phyloP scores from a whole-genome alignment of 768 basidiomycete genomes.

The Amanita phalloides region DNA sequence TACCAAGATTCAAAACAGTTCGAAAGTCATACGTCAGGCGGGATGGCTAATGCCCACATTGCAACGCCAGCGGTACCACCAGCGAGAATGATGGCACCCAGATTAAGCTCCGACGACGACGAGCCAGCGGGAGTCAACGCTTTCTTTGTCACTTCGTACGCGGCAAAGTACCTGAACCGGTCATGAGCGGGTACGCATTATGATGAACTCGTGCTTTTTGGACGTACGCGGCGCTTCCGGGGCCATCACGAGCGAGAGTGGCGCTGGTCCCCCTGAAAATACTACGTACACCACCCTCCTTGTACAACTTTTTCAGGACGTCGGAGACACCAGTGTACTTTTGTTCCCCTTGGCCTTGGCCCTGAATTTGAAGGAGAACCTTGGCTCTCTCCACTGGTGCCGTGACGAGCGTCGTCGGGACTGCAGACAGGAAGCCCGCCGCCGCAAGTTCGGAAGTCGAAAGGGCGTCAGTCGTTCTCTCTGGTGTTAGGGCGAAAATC shows the following conservation, averaged over 20 bases:
- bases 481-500: slow-evolving; percentile 71
- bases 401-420: slow-evolving; percentile 87
- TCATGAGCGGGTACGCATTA: not conserved
- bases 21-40: slow-evolving; percentile 65
- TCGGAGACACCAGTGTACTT: slow-evolving; percentile 89
- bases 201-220: too few relatives aligned
- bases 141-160: slow-evolving; percentile 92
- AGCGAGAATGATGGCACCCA: slow-evolving; percentile 80
- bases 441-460: slow-evolving; percentile 74
- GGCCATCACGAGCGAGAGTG: slow-evolving; percentile 92
- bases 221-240: slow-evolving; percentile 90
- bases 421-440: slow-evolving; percentile 90
- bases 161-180: slow-evolving; percentile 76
- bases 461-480: slow-evolving; percentile 51
- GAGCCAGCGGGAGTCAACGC: slow-evolving; percentile 71
- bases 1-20: slow-evolving; percentile 9
- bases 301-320: slow-evolving; percentile 84
- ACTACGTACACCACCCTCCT: slow-evolving; percentile 84
- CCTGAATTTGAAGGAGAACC: slow-evolving; percentile 91
- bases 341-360: slow-evolving; percentile 61
- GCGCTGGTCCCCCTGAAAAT: slow-evolving; percentile 90
- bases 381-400: slow-evolving; percentile 96
- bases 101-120: slow-evolving; percentile 70
- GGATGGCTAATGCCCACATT: slow-evolving; percentile 98
- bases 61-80: slow-evolving; percentile 94